A percentile compares a stretch with the other conserved stretches of the same genome.
Conservation (phyloP, 192 early-diverging fungal genomes). For the Backusella tarrabulga region DNA sequence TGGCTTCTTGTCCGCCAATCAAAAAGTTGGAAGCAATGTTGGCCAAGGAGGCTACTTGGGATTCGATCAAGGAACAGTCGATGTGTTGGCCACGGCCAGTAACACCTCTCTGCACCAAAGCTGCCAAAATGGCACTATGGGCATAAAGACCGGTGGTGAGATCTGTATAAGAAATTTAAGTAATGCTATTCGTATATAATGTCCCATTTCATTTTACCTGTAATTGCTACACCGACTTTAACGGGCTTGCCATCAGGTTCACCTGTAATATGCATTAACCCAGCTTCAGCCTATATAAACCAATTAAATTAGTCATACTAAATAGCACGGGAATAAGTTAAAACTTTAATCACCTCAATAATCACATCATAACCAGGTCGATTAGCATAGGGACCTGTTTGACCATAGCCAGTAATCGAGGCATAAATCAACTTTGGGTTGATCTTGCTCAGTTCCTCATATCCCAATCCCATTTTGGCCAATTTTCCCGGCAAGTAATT, state of each 20-base stretch:
- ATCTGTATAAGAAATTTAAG: background rate
- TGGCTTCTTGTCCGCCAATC: conserved; percentile 77
- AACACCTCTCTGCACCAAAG: conserved; percentile 63
- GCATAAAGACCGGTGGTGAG: conserved; percentile 68
- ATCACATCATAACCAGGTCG: conserved; percentile 90
- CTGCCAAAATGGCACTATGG: conserved; percentile 89
- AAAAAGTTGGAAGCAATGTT: conserved; percentile 91
- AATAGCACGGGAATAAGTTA: background rate
- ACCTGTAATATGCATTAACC: conserved; percentile 96
- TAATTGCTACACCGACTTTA: conserved; percentile 97
- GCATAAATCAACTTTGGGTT: conserved; percentile 88
- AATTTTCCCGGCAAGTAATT: conserved; percentile 92
- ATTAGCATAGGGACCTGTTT: conserved; percentile 78
- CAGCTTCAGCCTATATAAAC: conserved; percentile 70
- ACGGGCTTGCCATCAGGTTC: conserved; percentile 80
- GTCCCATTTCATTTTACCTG: conserved; percentile 50
- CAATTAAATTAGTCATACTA: background rate
- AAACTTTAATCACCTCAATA: conserved; percentile 48
- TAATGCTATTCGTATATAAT: background rate
- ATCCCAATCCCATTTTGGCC: conserved; percentile 71
- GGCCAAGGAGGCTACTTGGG: conserved; percentile 82
- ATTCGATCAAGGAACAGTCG: conserved; percentile 87
- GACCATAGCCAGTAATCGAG: conserved; percentile 87
- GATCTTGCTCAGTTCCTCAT: conserved; percentile 57
- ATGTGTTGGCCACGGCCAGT: conserved; percentile 81